These are phyloP conservation scores for Cnidoscolus chayamansa DNA, from an alignment of 441 rosid species.

Conservation along the genomic window DNA sequence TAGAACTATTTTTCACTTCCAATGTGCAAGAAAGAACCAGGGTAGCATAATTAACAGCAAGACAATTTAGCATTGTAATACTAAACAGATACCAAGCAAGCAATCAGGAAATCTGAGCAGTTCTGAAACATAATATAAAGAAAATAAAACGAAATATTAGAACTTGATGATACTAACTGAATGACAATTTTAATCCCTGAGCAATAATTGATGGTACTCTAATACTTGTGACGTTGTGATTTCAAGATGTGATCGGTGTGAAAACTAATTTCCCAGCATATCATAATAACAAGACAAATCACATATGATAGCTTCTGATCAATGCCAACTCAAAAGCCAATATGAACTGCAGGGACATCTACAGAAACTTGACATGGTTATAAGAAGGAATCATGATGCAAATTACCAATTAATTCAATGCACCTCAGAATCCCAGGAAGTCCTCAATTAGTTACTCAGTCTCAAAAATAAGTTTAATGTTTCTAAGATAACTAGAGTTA, in stretches of 20 bases:
- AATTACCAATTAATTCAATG: no score
- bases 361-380: neutral
- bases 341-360: neutral
- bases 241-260: neutral
- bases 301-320: neutral
- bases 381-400: neutral
- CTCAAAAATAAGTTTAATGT: neutral
- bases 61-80: no score
- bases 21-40: neutral
- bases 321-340: neutral
- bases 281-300: neutral
- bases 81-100: neutral
- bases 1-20: neutral
- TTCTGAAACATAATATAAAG: neutral
- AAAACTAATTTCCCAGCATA: neutral
- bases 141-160: neutral
- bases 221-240: neutral
- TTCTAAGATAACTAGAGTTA: neutral
- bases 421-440: neutral
- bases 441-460: neutral
- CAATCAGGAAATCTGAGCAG: neutral
- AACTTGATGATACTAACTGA: neutral
- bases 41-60: neutral
- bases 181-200: neutral
- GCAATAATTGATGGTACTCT: neutral